Base-by-base conservation (phyloP, 108 stramenopile genomes). In the Poteriospumella lacustris region DNA sequence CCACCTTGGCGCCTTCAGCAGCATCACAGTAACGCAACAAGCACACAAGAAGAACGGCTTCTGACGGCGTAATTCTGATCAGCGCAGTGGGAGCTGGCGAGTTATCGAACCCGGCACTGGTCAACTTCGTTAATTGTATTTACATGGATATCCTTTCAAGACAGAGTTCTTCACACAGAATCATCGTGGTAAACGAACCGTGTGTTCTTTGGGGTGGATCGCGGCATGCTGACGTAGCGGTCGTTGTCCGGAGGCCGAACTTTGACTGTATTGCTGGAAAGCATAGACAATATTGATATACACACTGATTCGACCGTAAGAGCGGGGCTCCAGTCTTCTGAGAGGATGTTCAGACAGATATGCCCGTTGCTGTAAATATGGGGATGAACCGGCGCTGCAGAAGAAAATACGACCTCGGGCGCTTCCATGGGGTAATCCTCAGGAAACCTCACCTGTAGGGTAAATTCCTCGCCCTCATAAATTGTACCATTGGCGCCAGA, bases 331-430 rank as follows among this genome's bases (percentile, higher is more conserved):
- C 82, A 83, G 26, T 83, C 82, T 2, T 81, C 80, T 33, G 77
- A 81, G 34, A 83, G 77, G 39, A 83, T 81, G 1, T 77, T 81
- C n/a, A 83, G 77, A 60, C 82, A 83, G 38, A 83, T 83, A 58
- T 83, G 82, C 19, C 82, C 82, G 78, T 83, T 83, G 39, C 76
- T 78, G 28, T 83, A 83, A 39, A 83, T 79, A 67, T 83, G 82
- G 12, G 82, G 80, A 41, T 83, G 82, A 5, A 81, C 77, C 19
- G 82, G 82, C 28, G 12, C 33, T 12, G 60, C 33, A 5, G 3
- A 34, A 26, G 36, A 24, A 24, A 64, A 64, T 3, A 64, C 24
- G 5, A 64, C 60, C 31, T 64, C 29, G 28, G 60, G 60, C 31
- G 60, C 28, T 5, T 64, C 60, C 24, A 64, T 64, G 15, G 60